Conservation (phyloP, 495 filamentous ascomycete genomes). For the Hypomontagnella submonticulosa region DNA sequence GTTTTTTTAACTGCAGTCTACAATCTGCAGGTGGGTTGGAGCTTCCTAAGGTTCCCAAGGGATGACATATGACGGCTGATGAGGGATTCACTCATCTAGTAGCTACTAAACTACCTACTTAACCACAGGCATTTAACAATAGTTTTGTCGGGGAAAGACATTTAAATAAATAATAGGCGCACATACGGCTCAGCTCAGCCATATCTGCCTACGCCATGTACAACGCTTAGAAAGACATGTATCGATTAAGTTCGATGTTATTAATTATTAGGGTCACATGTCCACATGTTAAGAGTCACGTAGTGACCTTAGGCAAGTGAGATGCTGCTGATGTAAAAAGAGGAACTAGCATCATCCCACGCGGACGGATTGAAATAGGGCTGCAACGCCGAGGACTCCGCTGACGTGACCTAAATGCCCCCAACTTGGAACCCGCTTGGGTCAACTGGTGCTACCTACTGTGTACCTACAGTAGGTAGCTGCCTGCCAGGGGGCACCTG, state of each 20-base stretch:
- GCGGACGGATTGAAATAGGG: constrained; percentile 19
- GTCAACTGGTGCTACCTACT: too few species aligned
- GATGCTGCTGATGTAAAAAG: constrained; percentile 30
- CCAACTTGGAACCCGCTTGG: too few species aligned
- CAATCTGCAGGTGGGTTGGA: constrained; percentile 10
- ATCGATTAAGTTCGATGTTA: constrained; percentile 8
- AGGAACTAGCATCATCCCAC: constrained; percentile 21
- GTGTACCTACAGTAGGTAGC: too few species aligned
- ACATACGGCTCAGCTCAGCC: not conserved
- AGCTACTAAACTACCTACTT: too few species aligned
- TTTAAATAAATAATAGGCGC: constrained; percentile 4
- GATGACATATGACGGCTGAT: constrained; percentile 33
- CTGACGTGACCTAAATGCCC: constrained; percentile 22
- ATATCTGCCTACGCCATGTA: too few species aligned
- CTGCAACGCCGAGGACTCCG: constrained; percentile 39
- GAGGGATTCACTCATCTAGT: not conserved
- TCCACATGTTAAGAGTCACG: constrained; percentile 28
- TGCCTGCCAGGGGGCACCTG: constrained; percentile 30
- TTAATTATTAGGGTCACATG: constrained; percentile 39
- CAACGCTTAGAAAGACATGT: not conserved
- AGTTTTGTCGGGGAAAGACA: not conserved
- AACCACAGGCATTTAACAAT: too few species aligned
- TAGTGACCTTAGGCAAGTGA: constrained; percentile 34
- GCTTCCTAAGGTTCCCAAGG: constrained; percentile 2
- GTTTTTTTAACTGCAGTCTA: constrained; percentile 7